Conservation (phyloP, 805 yeast species). For the Lachancea lanzarotensis region DNA sequence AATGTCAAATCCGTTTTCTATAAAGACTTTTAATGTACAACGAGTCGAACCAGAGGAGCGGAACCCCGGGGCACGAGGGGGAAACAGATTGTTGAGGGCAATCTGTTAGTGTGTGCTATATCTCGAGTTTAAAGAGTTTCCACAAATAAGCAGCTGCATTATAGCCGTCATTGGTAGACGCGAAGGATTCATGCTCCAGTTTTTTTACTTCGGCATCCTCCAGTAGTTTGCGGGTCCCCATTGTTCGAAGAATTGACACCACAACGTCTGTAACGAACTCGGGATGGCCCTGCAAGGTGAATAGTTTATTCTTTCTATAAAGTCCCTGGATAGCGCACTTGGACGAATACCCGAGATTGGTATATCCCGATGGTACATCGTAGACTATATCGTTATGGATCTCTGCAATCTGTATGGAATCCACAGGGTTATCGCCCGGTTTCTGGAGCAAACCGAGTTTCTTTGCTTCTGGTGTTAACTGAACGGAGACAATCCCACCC, state of each 20-base stretch:
- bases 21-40: too few species aligned
- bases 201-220: neutral
- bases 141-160: slow-evolving; percentile 5
- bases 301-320: slow-evolving; percentile 41
- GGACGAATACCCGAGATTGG: slow-evolving; percentile 47
- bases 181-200: neutral
- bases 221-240: neutral
- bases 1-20: too few species aligned
- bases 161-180: slow-evolving; percentile 4
- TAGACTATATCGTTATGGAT: slow-evolving; percentile 54
- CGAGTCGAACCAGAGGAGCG: too few species aligned
- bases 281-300: slow-evolving; percentile 88
- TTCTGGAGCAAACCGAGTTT: slow-evolving; percentile 20
- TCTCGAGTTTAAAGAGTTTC: slow-evolving; percentile 6
- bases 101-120: neutral
- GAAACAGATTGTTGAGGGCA: too few species aligned
- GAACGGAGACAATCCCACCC: slow-evolving; percentile 49
- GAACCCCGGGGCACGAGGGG: too few species aligned
- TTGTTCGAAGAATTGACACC: neutral
- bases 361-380: slow-evolving; percentile 36
- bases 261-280: slow-evolving; percentile 49
- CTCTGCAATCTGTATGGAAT: slow-evolving; percentile 38
- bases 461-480: slow-evolving; percentile 36
- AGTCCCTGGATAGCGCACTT: slow-evolving; percentile 64
- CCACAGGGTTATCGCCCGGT: neutral